Evolutionary conservation across 257 asterid genomes (phyloP).

Genomic region (Parsonsia alboflavescens): DNA sequence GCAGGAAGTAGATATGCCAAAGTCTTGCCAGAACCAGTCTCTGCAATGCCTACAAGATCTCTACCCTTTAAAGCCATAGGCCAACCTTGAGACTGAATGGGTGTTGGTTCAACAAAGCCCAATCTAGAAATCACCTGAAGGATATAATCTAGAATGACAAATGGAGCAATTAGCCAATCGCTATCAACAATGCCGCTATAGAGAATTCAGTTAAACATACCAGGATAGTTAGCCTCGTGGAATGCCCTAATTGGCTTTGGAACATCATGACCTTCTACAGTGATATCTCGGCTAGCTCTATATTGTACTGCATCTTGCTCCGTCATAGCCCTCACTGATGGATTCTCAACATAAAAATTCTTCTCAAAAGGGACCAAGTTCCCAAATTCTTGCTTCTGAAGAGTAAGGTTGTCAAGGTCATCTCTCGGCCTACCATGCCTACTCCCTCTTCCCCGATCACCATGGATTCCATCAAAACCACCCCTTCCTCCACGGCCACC

Average conservation of each 20-base stretch:
- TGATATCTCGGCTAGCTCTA: slow-evolving; percentile 67
- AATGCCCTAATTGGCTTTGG: slow-evolving; percentile 82
- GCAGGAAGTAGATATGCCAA: slow-evolving; percentile 82
- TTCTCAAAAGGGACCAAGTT: slow-evolving; percentile 69
- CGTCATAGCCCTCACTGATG: slow-evolving; percentile 65
- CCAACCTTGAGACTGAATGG: slow-evolving; percentile 96
- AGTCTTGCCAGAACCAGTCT: slow-evolving; percentile 96
- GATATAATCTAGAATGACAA: slow-evolving; percentile 53
- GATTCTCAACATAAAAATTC: slow-evolving; percentile 74
- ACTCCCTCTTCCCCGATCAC: slow-evolving; percentile 42
- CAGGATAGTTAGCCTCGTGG: slow-evolving; percentile 80
- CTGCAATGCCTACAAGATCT: slow-evolving; percentile 87
- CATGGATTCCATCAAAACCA: slow-evolving; percentile 40
- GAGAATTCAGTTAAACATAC: slow-evolving; percentile 31
- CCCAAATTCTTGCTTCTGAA: slow-evolving; percentile 75
- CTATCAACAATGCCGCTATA: background rate
- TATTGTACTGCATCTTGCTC: slow-evolving; percentile 63
- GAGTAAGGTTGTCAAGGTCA: slow-evolving; percentile 63
- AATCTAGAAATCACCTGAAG: slow-evolving; percentile 70
- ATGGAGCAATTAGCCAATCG: slow-evolving; percentile 19
- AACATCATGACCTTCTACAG: slow-evolving; percentile 68
- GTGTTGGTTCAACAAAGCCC: slow-evolving; percentile 87
- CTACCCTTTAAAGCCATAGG: slow-evolving; percentile 96
- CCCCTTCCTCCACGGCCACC: slow-evolving; percentile 36
- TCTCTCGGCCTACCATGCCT: slow-evolving; percentile 45